A percentile compares a stretch with the other conserved stretches of the same genome.
Conservation (phyloP, 306 rosid genomes). For the Dryas alaskensis region DNA sequence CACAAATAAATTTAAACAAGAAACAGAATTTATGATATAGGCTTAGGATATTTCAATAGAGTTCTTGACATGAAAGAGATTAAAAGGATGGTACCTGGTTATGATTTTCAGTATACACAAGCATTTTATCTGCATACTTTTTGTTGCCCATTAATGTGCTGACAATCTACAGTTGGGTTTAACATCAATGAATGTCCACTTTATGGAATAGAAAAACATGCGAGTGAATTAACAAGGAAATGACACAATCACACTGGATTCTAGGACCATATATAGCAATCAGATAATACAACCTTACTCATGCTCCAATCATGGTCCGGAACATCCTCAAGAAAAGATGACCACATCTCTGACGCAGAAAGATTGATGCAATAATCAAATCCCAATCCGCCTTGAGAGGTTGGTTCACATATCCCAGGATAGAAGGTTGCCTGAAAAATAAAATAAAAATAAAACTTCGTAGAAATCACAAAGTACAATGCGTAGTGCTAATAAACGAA, state of each 20-base stretch:
- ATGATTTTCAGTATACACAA: conserved; percentile 85
- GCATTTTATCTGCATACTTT: conserved; percentile 67
- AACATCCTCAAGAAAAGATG: conserved; percentile 68
- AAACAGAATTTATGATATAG: neutral
- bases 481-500: neutral
- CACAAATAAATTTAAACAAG: neutral
- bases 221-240: conserved; percentile 16
- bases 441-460: conserved; percentile 12
- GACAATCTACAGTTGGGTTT: conserved; percentile 54
- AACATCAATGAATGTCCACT: conserved; percentile 16
- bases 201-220: conserved; percentile 17
- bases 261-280: conserved; percentile 19
- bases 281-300: conserved; percentile 62
- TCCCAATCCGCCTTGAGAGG: conserved; percentile 96
- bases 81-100: conserved; percentile 61
- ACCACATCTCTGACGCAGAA: conserved; percentile 85
- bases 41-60: neutral
- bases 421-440: conserved; percentile 75
- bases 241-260: conserved; percentile 10
- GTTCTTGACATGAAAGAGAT: conserved; percentile 1
- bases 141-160: conserved; percentile 60
- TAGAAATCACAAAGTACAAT: neutral
- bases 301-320: conserved; percentile 89
- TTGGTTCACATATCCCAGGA: conserved; percentile 89
- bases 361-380: conserved; percentile 92